Conservation (phyloP, 108 stramenopile genomes). For the Cyclostephanos tholiformis region DNA sequence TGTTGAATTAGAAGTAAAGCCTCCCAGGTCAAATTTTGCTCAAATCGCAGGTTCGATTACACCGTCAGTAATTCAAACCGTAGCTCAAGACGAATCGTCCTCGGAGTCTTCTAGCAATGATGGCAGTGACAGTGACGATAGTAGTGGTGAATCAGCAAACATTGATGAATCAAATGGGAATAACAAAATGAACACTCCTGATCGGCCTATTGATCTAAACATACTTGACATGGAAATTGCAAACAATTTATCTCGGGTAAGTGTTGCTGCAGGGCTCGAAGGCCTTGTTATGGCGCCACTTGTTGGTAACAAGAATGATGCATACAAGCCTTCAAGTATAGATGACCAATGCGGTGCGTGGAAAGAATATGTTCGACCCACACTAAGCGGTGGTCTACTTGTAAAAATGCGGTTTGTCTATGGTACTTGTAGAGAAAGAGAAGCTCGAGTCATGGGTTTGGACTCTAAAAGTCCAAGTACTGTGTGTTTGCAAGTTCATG, state of each 20-base stretch:
- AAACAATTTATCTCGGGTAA: neutral
- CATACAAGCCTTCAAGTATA: conserved; percentile 12
- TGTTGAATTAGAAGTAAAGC: conserved; percentile 18
- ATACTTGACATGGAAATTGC: conserved; percentile 30
- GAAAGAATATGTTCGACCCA: conserved; percentile 73
- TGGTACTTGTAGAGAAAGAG: conserved; percentile 48
- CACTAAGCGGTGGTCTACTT: conserved; percentile 68
- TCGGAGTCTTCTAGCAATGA: conserved; percentile 37
- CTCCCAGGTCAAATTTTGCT: neutral
- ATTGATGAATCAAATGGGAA: neutral
- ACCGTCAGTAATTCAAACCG: conserved; percentile 26
- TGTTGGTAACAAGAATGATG: conserved; percentile 48
- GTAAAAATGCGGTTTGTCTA: conserved; percentile 71
- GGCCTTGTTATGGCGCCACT: conserved; percentile 85
- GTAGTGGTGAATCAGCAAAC: conserved; percentile 16
- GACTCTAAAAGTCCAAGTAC: conserved; percentile 58
- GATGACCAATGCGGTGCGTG: conserved; percentile 62
- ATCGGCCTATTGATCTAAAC: conserved; percentile 6
- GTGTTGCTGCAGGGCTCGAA: conserved; percentile 60
- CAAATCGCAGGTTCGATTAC: conserved; percentile 10
- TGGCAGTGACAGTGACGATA: conserved; percentile 39
- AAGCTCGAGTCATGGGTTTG: conserved; percentile 58
- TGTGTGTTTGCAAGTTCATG: conserved; percentile 70
- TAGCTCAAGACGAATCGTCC: conserved; percentile 13
- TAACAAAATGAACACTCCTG: conserved; percentile 11